phyloP scores from a whole-genome alignment of 495 filamentous ascomycete species.

The Aspergillus kassunensis region DNA sequence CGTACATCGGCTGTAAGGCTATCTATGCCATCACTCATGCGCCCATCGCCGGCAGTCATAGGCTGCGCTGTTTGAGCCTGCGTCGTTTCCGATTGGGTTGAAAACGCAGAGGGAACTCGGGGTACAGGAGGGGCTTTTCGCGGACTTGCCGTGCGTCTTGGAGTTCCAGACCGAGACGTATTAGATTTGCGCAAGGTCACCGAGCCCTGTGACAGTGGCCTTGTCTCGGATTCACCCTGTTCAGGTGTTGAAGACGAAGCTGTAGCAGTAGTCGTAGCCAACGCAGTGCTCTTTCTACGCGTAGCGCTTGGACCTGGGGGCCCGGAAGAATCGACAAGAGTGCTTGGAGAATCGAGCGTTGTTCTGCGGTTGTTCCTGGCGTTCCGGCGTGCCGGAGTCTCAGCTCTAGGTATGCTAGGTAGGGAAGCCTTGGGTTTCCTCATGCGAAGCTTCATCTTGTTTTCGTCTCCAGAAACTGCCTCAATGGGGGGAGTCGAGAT shows the following conservation, averaged over 20 bases:
- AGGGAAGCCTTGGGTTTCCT: constrained; percentile 58
- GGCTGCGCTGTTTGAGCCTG: not conserved
- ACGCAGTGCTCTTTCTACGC: constrained; percentile 33
- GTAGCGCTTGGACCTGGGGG: constrained; percentile 34
- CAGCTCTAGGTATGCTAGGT: constrained; percentile 32
- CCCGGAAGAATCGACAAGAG: constrained; percentile 30
- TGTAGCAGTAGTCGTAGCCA: constrained; percentile 12
- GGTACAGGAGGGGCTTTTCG: constrained; percentile 46
- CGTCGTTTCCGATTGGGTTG: too few species aligned
- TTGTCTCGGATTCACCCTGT: constrained; percentile 12
- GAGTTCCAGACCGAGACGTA: constrained; percentile 42
- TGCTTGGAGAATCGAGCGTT: constrained; percentile 58
- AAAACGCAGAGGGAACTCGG: constrained; percentile 34
- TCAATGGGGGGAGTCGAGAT: constrained; percentile 18
- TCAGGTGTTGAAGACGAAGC: constrained; percentile 9
- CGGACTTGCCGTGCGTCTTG: constrained; percentile 37
- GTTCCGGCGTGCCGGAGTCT: constrained; percentile 47
- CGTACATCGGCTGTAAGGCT: constrained; percentile 63
- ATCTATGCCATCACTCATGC: constrained; percentile 49
- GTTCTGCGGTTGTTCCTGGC: constrained; percentile 55
- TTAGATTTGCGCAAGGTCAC: constrained; percentile 39
- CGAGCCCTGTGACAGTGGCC: constrained; percentile 21
- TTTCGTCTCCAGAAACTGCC: constrained; percentile 29
- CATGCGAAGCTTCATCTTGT: constrained; percentile 67
- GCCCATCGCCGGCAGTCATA: not conserved